A percentile compares a stretch with the other conserved stretches of the same genome.
Evolutionary conservation across 2,329 filamentous ascomycete species (phyloP).

Genomic region (Neonectria punicea): DNA sequence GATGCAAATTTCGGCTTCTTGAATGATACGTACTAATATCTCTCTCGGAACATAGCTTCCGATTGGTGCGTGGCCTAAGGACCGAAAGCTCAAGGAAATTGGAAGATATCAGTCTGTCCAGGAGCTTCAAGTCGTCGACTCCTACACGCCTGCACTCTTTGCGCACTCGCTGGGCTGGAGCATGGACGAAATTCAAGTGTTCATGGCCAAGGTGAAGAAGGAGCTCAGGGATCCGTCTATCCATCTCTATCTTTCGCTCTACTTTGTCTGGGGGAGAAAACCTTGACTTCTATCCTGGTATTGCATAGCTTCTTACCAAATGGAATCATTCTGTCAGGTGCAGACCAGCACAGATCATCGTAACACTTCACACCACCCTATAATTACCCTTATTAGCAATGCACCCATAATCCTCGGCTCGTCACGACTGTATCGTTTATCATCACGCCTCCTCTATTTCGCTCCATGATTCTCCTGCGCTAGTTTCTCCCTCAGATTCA

Average conservation of each 20-base stretch:
- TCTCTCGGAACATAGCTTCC: not conserved
- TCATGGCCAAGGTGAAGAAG: constrained; percentile 12
- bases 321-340: too few species aligned
- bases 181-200: not conserved
- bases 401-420: too few species aligned
- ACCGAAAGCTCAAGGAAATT: constrained; percentile 8
- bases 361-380: too few species aligned
- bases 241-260: constrained; percentile 5
- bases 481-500: not conserved
- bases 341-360: too few species aligned
- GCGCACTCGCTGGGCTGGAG: constrained; percentile 1
- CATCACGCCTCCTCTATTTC: not conserved
- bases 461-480: not conserved
- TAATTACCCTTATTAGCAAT: too few species aligned
- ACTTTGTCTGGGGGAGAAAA: constrained; percentile 5
- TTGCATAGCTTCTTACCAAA: not conserved
- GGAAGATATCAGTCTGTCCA: constrained; percentile 1
- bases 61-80: constrained; percentile 3
- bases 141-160: constrained; percentile 8
- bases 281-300: not conserved
- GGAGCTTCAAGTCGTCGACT: constrained; percentile 3
- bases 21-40: not conserved
- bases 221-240: constrained; percentile 3
- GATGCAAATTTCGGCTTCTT: not conserved
- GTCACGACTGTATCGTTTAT: not conserved